phyloP scores from a whole-genome alignment of 306 rosid genomes.

The Clitoria ternatea region DNA sequence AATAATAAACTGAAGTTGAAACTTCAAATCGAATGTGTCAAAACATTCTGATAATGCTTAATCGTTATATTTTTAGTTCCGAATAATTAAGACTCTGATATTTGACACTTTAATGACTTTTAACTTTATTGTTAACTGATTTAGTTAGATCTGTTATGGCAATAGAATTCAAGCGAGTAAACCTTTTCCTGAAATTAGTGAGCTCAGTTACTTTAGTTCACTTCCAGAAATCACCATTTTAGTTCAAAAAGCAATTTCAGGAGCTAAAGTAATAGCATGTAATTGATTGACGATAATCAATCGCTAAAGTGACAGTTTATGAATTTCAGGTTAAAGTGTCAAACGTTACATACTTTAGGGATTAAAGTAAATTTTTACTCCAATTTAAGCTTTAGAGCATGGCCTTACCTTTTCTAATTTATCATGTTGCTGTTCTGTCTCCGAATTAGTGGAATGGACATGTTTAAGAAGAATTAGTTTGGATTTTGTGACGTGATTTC shows the following conservation, averaged over 20 bases:
- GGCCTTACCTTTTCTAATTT: background rate
- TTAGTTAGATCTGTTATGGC: background rate
- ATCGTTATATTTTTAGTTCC: background rate
- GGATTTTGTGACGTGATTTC: slow-evolving; percentile 1
- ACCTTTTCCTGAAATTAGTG: too few relatives aligned
- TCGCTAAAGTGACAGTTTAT: too few relatives aligned
- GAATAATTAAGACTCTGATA: background rate
- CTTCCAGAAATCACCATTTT: too few relatives aligned
- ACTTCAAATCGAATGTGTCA: background rate
- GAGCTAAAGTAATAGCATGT: too few relatives aligned
- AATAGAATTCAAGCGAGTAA: slow-evolving; percentile 18
- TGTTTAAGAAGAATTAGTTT: background rate
- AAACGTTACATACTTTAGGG: too few relatives aligned
- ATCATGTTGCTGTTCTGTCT: background rate
- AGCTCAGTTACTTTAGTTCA: too few relatives aligned
- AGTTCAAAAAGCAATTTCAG: too few relatives aligned
- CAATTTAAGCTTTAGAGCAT: too few relatives aligned
- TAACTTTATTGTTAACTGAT: background rate
- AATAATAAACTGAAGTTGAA: slow-evolving; percentile 24
- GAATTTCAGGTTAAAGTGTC: too few relatives aligned
- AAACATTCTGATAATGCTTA: background rate
- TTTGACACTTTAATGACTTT: background rate
- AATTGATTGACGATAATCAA: too few relatives aligned
- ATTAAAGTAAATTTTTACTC: too few relatives aligned
- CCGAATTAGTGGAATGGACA: background rate